These are phyloP conservation scores for Dictyostelium capitatum DNA, from an alignment of 78 protist genomes.

Conservation along the genomic window DNA sequence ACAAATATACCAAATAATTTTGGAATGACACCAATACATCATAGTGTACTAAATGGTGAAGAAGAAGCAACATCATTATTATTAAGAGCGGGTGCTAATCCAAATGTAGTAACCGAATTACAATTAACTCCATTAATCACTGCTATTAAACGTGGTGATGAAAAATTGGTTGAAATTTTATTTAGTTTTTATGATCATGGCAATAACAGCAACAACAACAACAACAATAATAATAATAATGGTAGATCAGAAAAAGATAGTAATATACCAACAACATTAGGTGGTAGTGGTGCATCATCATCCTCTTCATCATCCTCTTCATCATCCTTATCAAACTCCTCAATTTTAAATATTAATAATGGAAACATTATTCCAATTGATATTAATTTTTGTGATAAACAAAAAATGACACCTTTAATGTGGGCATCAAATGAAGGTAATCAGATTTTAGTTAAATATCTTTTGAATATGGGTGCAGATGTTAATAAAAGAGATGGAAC, in stretches of 20 bases:
- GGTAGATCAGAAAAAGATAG: neutral
- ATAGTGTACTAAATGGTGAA: slow-evolving; percentile 24
- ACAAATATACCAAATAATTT: slow-evolving; percentile 2
- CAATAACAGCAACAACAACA: neutral
- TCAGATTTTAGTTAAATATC: slow-evolving; percentile 19
- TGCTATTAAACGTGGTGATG: slow-evolving; percentile 47
- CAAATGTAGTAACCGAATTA: slow-evolving; percentile 8
- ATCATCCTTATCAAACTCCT: neutral
- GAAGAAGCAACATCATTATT: slow-evolving; percentile 26
- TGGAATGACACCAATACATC: slow-evolving; percentile 36
- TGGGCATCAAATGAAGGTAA: slow-evolving; percentile 72
- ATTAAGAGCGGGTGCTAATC: slow-evolving; percentile 20
- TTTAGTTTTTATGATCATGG: neutral
- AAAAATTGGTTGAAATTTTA: slow-evolving; percentile 50
- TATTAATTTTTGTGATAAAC: slow-evolving; percentile 34
- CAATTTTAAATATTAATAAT: slow-evolving; percentile 4
- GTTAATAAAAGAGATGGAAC: slow-evolving; percentile 22
- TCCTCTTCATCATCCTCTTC: neutral
- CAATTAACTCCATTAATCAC: slow-evolving; percentile 24
- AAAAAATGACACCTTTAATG: slow-evolving; percentile 62
- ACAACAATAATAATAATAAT: neutral
- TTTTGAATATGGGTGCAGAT: slow-evolving; percentile 54
- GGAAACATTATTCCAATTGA: neutral
- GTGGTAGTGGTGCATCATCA: slow-evolving; percentile 24
- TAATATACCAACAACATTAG: neutral